Base-by-base conservation (phyloP, 768 basidiomycete genomes). In the Trametes cubensis region DNA sequence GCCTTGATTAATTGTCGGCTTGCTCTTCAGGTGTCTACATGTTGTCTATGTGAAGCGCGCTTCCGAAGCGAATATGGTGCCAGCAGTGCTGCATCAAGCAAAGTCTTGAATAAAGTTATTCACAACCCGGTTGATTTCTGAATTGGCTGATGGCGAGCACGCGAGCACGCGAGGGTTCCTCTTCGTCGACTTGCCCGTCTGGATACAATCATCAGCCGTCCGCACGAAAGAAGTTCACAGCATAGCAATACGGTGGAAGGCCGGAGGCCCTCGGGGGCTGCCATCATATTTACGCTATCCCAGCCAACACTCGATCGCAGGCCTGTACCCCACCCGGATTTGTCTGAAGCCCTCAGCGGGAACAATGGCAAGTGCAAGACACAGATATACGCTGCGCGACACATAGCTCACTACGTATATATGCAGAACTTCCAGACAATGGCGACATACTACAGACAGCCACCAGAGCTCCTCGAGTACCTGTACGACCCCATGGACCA, bases 201-300 rank as follows among this genome's bases (percentile, higher is more conserved):
- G 26, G 54, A 45, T 25, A 55, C 54, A 46, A 55, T 44, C 54
- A 55, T 55, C 54, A 54, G 26, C 21, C 41, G 40, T 42, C 52
- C 40, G 42, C 40, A 54, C 40, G 18, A 23, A 23, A 11, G 34
- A 34, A 14, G 18, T 26, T 28, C 52, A 54, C 52, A 54, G 52
- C 52, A 15, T 42, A n/a, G 23, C 15, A 20, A n/a, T 25, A 6
- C 26, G 23, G 11, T 23, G 20, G 52, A 21, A 7, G 21, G 18
- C 42, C 42, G 34, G 34, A 41, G 52, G 21, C 40, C 41, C 41
- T 21, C n/a, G 20, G n/a, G 15, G 20, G 28, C 20, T 38, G 30
- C 28, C 17, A 56, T 38, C 55, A 47, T 39, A 26, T 46, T 47
- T 38, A 47, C 20, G 28, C 55, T 44, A 6, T 30, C 18, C 45